Evolutionary conservation across 305 asterid genomes (phyloP).

Genomic region (Monarda citriodora): DNA sequence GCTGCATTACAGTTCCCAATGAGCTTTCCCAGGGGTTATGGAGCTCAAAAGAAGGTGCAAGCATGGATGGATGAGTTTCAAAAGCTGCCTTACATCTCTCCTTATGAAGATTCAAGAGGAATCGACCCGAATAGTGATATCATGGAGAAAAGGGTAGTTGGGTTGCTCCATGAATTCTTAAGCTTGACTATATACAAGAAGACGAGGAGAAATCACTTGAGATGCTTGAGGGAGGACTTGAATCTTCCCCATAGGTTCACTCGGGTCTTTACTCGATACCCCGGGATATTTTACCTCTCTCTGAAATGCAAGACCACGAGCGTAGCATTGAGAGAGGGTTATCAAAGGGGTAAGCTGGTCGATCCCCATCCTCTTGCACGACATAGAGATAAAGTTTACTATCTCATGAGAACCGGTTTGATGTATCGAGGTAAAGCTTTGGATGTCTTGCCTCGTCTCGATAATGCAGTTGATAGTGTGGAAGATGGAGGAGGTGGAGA

Average conservation of each 20-base stretch:
- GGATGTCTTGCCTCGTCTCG: constrained; percentile 53
- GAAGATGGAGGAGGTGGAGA: too few relatives aligned
- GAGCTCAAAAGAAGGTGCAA: constrained; percentile 86
- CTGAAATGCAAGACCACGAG: constrained; percentile 94
- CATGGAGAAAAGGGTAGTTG: constrained; percentile 97
- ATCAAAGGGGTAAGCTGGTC: constrained; percentile 68
- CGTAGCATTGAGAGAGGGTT: constrained; percentile 88
- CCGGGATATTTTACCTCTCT: constrained; percentile 88
- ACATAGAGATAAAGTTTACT: constrained; percentile 67
- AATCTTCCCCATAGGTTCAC: constrained; percentile 93
- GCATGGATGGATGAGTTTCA: constrained; percentile 99
- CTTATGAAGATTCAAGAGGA: constrained; percentile 82
- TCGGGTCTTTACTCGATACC: constrained; percentile 88
- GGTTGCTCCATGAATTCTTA: constrained; percentile 86
- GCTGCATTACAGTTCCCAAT: constrained; percentile 75
- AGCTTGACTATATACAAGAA: constrained; percentile 82
- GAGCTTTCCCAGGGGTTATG: constrained; percentile 97
- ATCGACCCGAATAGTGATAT: constrained; percentile 88
- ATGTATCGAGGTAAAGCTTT: constrained; percentile 67
- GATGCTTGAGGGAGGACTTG: constrained; percentile 81
- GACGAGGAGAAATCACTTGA: constrained; percentile 89
- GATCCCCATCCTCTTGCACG: constrained; percentile 63
- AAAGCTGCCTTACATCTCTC: constrained; percentile 92
- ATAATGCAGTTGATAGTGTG: constrained; percentile 32
- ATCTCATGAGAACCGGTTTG: constrained; percentile 87